These are phyloP conservation scores for Phytopythium cucurbitacearum DNA, from an alignment of 352 stramenopile genomes.

Conservation along the genomic window DNA sequence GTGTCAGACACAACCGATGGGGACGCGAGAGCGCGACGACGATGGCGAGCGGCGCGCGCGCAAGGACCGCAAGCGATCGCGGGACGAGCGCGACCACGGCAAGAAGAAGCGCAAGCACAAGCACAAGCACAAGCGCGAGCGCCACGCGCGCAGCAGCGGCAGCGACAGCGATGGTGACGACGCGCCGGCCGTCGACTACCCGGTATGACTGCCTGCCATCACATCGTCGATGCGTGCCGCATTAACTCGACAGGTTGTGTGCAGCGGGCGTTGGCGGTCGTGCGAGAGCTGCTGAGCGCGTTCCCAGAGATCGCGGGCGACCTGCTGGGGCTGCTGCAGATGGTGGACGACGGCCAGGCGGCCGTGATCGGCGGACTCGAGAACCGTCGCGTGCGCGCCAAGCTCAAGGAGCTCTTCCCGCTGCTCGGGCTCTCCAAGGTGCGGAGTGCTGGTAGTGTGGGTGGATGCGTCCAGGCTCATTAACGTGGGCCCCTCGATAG, in stretches of 20 bases:
- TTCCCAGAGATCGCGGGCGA: conserved; percentile 64
- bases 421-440: conserved; percentile 68
- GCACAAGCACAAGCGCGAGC: too few species aligned
- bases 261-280: conserved; percentile 36
- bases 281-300: conserved; percentile 53
- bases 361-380: conserved; percentile 75
- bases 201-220: conserved; percentile 4
- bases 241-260: background rate
- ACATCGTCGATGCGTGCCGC: background rate
- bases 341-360: conserved; percentile 70
- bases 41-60: too few species aligned
- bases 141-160: background rate
- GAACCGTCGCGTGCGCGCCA: conserved; percentile 59
- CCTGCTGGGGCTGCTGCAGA: conserved; percentile 62
- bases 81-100: too few species aligned
- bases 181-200: conserved; percentile 17
- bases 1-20: too few species aligned
- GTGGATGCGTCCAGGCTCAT: too few species aligned
- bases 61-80: too few species aligned
- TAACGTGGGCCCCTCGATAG: conserved; percentile 8
- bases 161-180: conserved; percentile 4
- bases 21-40: too few species aligned
- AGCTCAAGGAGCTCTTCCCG: conserved; percentile 68
- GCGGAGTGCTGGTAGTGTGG: background rate
- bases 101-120: too few species aligned